Conservation (phyloP, 768 basidiomycete genomes). For the Holtermannia corniformis region DNA sequence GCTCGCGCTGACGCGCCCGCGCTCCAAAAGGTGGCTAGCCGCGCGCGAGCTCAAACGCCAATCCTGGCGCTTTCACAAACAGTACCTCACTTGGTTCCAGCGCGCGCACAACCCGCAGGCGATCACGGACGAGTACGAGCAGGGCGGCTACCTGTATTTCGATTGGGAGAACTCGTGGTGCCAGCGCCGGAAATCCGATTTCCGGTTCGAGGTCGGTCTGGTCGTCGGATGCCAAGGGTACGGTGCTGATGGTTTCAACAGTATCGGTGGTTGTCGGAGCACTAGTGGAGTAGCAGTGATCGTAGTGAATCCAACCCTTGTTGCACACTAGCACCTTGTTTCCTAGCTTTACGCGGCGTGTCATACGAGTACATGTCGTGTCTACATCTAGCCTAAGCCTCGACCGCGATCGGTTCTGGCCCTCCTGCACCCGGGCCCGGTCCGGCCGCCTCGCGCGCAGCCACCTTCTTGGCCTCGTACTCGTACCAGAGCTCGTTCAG, state of each 20-base stretch:
- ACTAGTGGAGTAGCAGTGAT: conserved; percentile 44
- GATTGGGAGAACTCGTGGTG: conserved; percentile 99
- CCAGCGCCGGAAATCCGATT: conserved; percentile 94
- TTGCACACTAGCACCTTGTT: too few species aligned
- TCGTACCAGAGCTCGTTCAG: conserved; percentile 84
- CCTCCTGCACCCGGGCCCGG: conserved; percentile 1
- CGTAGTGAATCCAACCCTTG: not conserved
- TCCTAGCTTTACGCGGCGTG: too few species aligned
- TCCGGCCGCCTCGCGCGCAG: conserved; percentile 13
- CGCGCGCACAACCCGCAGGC: conserved; percentile 95
- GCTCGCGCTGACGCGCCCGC: not conserved
- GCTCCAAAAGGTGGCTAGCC: conserved; percentile 65
- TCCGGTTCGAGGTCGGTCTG: conserved; percentile 52
- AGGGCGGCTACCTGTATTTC: conserved; percentile 98
- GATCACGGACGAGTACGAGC: conserved; percentile 98
- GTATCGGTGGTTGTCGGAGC: conserved; percentile 89
- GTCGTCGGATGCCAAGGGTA: not conserved
- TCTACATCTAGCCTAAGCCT: conserved; percentile 5
- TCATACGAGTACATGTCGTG: not conserved
- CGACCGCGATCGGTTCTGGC: conserved; percentile 13
- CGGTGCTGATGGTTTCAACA: conserved; percentile 47
- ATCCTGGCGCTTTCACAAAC: conserved; percentile 98
- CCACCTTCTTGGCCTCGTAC: conserved; percentile 41
- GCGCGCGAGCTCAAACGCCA: conserved; percentile 95
- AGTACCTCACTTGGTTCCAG: conserved; percentile 99